Percentiles rank a stretch among this genome's conserved stretches.
These are phyloP conservation scores for Leishmania turanica DNA, from an alignment of 208 protist genomes.

Conservation along the genomic window DNA sequence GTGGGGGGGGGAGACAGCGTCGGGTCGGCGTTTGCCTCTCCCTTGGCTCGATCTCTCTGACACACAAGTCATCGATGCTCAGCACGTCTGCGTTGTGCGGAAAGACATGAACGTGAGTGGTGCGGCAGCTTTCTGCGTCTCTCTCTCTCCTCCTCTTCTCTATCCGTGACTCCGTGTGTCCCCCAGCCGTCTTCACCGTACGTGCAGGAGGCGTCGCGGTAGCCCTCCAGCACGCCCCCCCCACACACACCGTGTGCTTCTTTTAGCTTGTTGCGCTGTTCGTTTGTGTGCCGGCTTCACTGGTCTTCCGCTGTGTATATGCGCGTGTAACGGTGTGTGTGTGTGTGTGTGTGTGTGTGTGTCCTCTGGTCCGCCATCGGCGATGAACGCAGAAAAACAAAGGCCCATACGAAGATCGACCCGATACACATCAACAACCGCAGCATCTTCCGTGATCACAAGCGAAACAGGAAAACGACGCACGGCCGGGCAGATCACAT, in stretches of 20 bases:
- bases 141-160: not conserved
- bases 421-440: not conserved
- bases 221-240: not conserved
- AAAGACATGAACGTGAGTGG: not conserved
- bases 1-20: not conserved
- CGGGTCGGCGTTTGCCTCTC: not conserved
- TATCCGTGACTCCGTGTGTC: not conserved
- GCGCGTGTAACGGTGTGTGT: not conserved
- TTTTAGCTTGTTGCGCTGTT: not conserved
- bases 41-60: not conserved
- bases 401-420: no score
- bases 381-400: not conserved
- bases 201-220: not conserved
- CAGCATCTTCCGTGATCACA: not conserved
- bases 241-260: not conserved
- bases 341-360: slow-evolving; percentile 1
- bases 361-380: not conserved
- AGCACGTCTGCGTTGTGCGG: not conserved
- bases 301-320: not conserved
- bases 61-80: not conserved
- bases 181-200: not conserved
- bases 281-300: not conserved
- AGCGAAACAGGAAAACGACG: not conserved
- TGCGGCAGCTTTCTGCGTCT: not conserved
- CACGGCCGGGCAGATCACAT: not conserved